A percentile compares a stretch with the other conserved stretches of the same genome.
These are phyloP conservation scores for Gautieria morchelliformis DNA, from an alignment of 768 basidiomycete species.

Conservation along the genomic window DNA sequence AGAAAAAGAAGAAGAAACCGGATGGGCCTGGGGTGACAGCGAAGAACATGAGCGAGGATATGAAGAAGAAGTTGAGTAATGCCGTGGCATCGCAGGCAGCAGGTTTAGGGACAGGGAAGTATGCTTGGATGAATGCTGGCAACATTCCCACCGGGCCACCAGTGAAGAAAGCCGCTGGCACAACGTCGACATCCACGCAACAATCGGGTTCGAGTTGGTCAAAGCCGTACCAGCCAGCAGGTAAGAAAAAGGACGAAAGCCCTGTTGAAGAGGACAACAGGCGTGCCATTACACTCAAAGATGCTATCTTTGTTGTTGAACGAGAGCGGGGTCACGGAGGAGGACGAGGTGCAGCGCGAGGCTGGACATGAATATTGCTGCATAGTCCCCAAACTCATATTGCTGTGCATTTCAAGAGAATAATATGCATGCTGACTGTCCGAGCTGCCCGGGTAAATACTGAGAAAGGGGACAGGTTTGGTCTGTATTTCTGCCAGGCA, in stretches of 20 bases:
- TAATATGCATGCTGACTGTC: no score
- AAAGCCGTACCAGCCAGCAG: slow-evolving; percentile 14
- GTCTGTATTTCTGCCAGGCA: no score
- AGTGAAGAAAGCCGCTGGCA: slow-evolving; percentile 20
- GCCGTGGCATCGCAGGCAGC: slow-evolving; percentile 83
- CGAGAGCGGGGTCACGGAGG: slow-evolving; percentile 78
- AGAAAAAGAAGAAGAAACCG: slow-evolving; percentile 75
- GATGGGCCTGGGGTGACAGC: slow-evolving; percentile 80
- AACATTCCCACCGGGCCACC: slow-evolving; percentile 32
- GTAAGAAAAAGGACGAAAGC: slow-evolving; percentile 40
- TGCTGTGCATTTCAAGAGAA: no score
- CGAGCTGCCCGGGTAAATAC: no score
- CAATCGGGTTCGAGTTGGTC: slow-evolving; percentile 16
- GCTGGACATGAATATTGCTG: slow-evolving; percentile 42
- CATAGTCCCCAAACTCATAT: no score
- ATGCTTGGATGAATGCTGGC: slow-evolving; percentile 80
- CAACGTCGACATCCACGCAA: slow-evolving; percentile 22
- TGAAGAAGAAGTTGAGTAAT: slow-evolving; percentile 86
- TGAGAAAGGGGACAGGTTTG: no score
- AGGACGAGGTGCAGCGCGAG: slow-evolving; percentile 64
- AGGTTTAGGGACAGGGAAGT: slow-evolving; percentile 66
- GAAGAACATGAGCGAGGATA: slow-evolving; percentile 85
- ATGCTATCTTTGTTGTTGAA: slow-evolving; percentile 81
- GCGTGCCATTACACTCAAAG: slow-evolving; percentile 56
- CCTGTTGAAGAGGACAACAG: slow-evolving; percentile 56